A percentile compares a stretch with the other conserved stretches of the same genome.
Conservation (phyloP, 495 filamentous ascomycete genomes). For the Penicillium waksmanii region DNA sequence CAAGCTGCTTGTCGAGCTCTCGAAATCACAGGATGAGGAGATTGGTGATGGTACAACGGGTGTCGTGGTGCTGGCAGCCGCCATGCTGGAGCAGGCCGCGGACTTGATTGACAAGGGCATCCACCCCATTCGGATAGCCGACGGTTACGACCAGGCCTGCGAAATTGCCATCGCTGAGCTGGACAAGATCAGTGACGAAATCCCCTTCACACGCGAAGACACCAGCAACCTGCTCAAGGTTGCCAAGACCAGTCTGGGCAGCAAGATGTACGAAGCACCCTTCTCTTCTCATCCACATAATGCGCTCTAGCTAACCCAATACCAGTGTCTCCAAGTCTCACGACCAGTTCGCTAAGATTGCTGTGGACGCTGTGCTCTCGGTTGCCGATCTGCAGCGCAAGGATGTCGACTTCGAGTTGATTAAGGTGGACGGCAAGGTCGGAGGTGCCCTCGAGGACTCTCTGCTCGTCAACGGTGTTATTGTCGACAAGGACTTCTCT, state of each 20-base stretch:
- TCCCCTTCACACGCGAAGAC: constrained; percentile 78
- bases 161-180: constrained; percentile 93
- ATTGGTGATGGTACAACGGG: constrained; percentile 99
- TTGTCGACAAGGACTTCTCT: constrained; percentile 99
- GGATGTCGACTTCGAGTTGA: constrained; percentile 98
- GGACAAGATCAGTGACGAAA: constrained; percentile 88
- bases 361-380: constrained; percentile 93
- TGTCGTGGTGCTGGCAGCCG: constrained; percentile 94
- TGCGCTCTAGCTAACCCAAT: constrained; percentile 28
- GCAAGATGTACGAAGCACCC: constrained; percentile 72
- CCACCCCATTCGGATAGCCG: constrained; percentile 96
- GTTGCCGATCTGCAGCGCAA: constrained; percentile 95
- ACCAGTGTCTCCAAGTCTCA: constrained; percentile 90
- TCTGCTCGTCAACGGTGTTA: constrained; percentile 92
- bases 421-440: constrained; percentile 99
- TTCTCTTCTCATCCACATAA: neutral
- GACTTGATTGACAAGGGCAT: constrained; percentile 99
- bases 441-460: constrained; percentile 95
- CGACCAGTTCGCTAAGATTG: constrained; percentile 96
- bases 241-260: constrained; percentile 93
- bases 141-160: constrained; percentile 96
- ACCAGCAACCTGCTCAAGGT: constrained; percentile 87
- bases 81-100: constrained; percentile 94
- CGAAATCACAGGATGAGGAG: constrained; percentile 98
- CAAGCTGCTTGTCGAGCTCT: constrained; percentile 95